Evolutionary conservation across 73 alveolate species (phyloP).

Genomic region (Tetrahymena borealis): DNA sequence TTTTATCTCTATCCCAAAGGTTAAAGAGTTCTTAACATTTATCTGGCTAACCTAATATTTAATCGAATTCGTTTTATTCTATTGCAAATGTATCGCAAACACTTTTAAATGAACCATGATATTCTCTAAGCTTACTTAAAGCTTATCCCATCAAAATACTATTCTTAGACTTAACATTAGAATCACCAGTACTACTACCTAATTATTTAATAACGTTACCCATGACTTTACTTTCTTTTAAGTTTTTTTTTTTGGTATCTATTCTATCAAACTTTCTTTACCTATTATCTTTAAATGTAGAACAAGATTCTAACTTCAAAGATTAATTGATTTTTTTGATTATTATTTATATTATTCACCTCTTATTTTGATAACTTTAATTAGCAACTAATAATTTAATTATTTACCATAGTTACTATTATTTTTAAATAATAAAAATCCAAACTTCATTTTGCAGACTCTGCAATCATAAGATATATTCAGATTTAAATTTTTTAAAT

Average conservation of each 20-base stretch:
- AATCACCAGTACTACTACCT: not conserved
- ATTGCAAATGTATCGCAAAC: conserved; percentile 92
- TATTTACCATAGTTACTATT: not conserved
- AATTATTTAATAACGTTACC: not conserved
- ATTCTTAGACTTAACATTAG: not conserved
- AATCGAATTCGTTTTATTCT: conserved; percentile 87
- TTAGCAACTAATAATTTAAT: not conserved
- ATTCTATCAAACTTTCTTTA: no score
- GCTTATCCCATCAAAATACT: not conserved
- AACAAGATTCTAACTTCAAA: not conserved
- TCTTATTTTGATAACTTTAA: not conserved
- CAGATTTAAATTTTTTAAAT: not conserved
- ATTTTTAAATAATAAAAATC: not conserved
- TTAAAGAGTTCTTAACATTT: conserved; percentile 62
- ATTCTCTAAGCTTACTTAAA: conserved; percentile 77
- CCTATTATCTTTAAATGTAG: no score
- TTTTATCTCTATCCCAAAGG: conserved; percentile 92
- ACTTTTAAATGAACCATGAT: conserved; percentile 89
- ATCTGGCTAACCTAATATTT: conserved; percentile 78
- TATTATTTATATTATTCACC: not conserved
- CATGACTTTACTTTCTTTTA: not conserved
- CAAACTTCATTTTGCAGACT: not conserved
- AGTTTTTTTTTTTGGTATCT: no score
- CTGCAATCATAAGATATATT: not conserved
- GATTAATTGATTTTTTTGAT: not conserved